Conservation (phyloP, 2,329 filamentous ascomycete genomes). For the Annulohypoxylon truncatum region DNA sequence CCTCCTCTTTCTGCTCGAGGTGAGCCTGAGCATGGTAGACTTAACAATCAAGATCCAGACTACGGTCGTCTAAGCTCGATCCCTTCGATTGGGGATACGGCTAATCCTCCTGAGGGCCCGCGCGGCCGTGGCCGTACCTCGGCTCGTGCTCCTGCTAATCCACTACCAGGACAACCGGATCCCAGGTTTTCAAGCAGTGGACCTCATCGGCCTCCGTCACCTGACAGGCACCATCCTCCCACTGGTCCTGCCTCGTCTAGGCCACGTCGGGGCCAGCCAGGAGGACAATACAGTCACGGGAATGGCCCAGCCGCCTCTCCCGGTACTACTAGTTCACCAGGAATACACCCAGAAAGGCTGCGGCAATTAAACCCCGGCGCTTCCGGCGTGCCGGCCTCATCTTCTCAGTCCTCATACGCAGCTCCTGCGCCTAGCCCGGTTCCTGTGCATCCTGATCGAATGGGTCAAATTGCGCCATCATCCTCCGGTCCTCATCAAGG, state of each 20-base stretch:
- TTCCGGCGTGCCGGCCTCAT: slow-evolving; percentile 32
- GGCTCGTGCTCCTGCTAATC: slow-evolving; percentile 54
- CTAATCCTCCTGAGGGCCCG: slow-evolving; percentile 66
- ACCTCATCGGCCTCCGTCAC: slow-evolving; percentile 56
- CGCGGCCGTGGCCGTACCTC: slow-evolving; percentile 61
- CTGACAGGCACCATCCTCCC: slow-evolving; percentile 62
- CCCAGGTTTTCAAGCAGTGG: slow-evolving; percentile 57
- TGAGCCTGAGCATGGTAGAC: slow-evolving; percentile 63
- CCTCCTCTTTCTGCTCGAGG: slow-evolving; percentile 51
- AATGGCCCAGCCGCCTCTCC: slow-evolving; percentile 44
- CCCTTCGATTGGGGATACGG: slow-evolving; percentile 55
- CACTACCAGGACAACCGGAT: slow-evolving; percentile 56
- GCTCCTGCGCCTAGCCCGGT: slow-evolving; percentile 41
- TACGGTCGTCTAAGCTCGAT: slow-evolving; percentile 71
- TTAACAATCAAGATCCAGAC: slow-evolving; percentile 68
- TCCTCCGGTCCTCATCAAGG: slow-evolving; percentile 43
- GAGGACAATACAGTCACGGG: slow-evolving; percentile 43
- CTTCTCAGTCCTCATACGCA: slow-evolving; percentile 43
- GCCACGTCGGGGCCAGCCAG: slow-evolving; percentile 56
- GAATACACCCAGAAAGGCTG: slow-evolving; percentile 50
- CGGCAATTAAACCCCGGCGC: slow-evolving; percentile 44
- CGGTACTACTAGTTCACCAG: slow-evolving; percentile 41
- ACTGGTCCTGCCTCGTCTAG: slow-evolving; percentile 65
- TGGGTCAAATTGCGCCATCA: slow-evolving; percentile 52
- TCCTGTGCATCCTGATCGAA: slow-evolving; percentile 57